A percentile compares a stretch with the other conserved stretches of the same genome.
phyloP scores from a whole-genome alignment of 2,329 filamentous ascomycete species.

The Penicillium sp. region DNA sequence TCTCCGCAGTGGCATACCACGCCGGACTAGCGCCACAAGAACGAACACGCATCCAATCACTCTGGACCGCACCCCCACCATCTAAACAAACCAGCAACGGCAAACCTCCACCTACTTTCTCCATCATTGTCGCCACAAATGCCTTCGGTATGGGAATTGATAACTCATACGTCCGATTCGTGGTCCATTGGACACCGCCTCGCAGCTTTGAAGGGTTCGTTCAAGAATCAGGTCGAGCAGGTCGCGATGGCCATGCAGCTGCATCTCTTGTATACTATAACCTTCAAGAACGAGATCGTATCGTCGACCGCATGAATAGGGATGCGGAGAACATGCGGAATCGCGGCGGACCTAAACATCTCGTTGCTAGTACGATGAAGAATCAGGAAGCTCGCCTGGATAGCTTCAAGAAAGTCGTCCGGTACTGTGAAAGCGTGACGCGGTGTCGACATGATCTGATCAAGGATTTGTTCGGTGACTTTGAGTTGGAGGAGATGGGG shows the following conservation, averaged over 20 bases:
- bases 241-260: constrained; percentile 82
- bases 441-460: constrained; percentile 75
- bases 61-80: constrained; percentile 37
- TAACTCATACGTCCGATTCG: constrained; percentile 90
- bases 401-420: constrained; percentile 67
- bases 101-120: constrained; percentile 63
- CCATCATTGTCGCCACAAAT: constrained; percentile 91
- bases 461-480: constrained; percentile 74
- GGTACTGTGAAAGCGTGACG: constrained; percentile 76
- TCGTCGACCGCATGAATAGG: constrained; percentile 54
- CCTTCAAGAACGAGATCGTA: constrained; percentile 77
- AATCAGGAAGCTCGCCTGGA: constrained; percentile 51
- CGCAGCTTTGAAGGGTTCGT: constrained; percentile 96
- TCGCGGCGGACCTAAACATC: constrained; percentile 24
- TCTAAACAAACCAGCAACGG: constrained; percentile 7
- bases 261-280: constrained; percentile 90
- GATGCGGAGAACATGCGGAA: constrained; percentile 43
- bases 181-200: constrained; percentile 90
- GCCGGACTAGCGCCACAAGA: constrained; percentile 69
- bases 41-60: constrained; percentile 58
- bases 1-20: constrained; percentile 49
- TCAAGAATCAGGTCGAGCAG: constrained; percentile 89
- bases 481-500: constrained; percentile 35
- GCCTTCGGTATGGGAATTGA: constrained; percentile 99
- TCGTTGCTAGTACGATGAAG: constrained; percentile 40